Evolutionary conservation across 1,139 yeast species (phyloP), one percentile per base, ranked within the genome.

Genomic region (Blastobotrys apis): DNA sequence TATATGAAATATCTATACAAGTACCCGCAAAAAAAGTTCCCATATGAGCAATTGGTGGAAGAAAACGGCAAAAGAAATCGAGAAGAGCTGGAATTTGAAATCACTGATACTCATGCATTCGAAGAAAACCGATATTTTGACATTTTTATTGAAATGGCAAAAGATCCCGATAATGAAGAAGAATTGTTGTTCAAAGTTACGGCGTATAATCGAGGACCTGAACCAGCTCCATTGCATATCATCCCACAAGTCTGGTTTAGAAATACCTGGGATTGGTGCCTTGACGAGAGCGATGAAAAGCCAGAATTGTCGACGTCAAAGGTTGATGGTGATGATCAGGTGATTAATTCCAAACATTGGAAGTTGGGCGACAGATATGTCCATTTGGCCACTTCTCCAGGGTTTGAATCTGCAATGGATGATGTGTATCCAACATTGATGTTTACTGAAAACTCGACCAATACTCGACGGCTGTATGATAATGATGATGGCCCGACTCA

Each of bases 1-100:
- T 90, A 88, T 69, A 85, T 87, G 87, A 88, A 90, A 69, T 87
- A 84, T 56, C 72, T 87, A 51, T 90, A 90, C 75, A 90, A 90
- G 70, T 90, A 90, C 62, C 96, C 97, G 17, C 95, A 87, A 54
- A 70, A 73, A 38, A 78, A 79, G 65, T 90, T 78, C 63, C 97
- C 97, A 0, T 90, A 90, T 64, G 72, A 85, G 58, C 73, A 87
- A 57, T 70, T 90, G 63, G 77, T 84, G 23, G 77, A 75, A 41
- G 85, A 80, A 57, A 86, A 84, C 57, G 81, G 74, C 17, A 73
- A 77, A 56, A 67, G 95, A 57, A 62, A 79, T 38, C 74, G 95
- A 56, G 59, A 67, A 48, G 84, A 86, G 56, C 64, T 66, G 16
- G 95, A 86, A 65, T 86, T 65, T 61, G 95, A 86, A 64, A 67